These are phyloP conservation scores for Pythium brassicae DNA, from an alignment of 352 stramenopile species.

Conservation along the genomic window DNA sequence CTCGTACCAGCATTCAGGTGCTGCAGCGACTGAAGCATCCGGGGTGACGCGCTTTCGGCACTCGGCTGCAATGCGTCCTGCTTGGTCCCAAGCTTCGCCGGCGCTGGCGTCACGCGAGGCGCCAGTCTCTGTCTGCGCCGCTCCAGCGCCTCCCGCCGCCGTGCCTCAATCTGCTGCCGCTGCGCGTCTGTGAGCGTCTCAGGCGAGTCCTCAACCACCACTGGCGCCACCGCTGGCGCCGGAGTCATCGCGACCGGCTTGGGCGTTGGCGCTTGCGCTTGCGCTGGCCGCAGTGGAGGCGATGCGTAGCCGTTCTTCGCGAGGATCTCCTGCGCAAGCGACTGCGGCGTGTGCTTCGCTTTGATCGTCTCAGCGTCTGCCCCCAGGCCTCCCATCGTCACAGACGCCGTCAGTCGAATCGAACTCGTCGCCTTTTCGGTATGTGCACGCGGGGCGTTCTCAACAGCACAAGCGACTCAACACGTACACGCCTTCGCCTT, in stretches of 20 bases:
- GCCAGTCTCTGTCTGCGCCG: slow-evolving; percentile 32
- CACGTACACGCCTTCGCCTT: slow-evolving; percentile 63
- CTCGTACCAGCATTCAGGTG: too few relatives aligned
- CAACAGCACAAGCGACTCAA: not conserved
- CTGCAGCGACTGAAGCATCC: too few relatives aligned
- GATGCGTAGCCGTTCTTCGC: slow-evolving; percentile 52
- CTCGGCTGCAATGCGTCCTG: too few relatives aligned
- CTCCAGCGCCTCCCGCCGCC: slow-evolving; percentile 50
- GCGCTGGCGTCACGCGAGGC: not conserved
- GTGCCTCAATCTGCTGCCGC: slow-evolving; percentile 42
- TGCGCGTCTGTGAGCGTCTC: slow-evolving; percentile 53
- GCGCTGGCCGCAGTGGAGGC: not conserved
- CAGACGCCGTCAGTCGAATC: not conserved
- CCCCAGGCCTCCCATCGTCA: not conserved
- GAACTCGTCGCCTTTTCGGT: too few relatives aligned
- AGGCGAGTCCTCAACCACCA: slow-evolving; percentile 21
- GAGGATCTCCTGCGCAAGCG: slow-evolving; percentile 60
- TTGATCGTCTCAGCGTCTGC: slow-evolving; percentile 51
- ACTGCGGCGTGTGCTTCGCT: slow-evolving; percentile 49
- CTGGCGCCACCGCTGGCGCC: not conserved
- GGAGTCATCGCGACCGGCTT: not conserved
- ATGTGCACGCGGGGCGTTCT: too few relatives aligned
- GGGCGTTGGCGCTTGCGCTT: not conserved
- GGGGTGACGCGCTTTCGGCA: too few relatives aligned
- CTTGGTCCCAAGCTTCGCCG: not conserved